Conservation (phyloP, 495 filamentous ascomycete genomes). For the Penicillium subrubescens region DNA sequence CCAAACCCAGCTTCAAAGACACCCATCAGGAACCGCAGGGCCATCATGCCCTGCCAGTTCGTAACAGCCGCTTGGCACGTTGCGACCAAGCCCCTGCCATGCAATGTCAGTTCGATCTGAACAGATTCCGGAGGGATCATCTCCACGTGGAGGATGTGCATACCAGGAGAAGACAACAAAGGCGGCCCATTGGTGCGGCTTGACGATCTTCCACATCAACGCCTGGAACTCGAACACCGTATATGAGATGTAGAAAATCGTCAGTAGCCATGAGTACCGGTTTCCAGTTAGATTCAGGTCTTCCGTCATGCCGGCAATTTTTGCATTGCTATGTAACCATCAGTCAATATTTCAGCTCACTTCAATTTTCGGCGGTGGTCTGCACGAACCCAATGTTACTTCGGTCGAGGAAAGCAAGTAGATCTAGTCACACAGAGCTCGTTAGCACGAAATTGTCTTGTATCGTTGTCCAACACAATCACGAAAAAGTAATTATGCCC, state of each 20-base stretch:
- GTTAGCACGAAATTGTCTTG: neutral
- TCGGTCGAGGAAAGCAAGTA: constrained; percentile 68
- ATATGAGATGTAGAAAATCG: constrained; percentile 71
- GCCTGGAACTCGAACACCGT: constrained; percentile 69
- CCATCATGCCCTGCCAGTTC: constrained; percentile 68
- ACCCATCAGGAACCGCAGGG: constrained; percentile 67
- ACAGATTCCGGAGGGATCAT: neutral
- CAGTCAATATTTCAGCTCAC: neutral
- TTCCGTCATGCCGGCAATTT: constrained; percentile 54
- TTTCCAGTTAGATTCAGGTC: constrained; percentile 52
- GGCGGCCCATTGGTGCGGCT: constrained; percentile 55
- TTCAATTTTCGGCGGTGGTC: neutral
- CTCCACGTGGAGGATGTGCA: constrained; percentile 13
- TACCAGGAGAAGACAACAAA: constrained; percentile 53
- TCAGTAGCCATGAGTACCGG: constrained; percentile 71
- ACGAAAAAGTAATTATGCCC: constrained; percentile 14
- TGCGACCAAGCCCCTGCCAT: constrained; percentile 55
- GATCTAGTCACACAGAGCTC: constrained; percentile 40
- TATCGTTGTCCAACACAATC: neutral
- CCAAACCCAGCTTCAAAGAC: constrained; percentile 68
- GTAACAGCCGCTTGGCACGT: constrained; percentile 62
- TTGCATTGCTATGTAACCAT: constrained; percentile 56
- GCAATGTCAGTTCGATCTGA: constrained; percentile 6
- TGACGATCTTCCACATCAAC: constrained; percentile 72
- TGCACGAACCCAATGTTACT: constrained; percentile 62